Evolutionary conservation across 495 filamentous ascomycete species (phyloP).

Genomic region (Aeminium ludgeri): DNA sequence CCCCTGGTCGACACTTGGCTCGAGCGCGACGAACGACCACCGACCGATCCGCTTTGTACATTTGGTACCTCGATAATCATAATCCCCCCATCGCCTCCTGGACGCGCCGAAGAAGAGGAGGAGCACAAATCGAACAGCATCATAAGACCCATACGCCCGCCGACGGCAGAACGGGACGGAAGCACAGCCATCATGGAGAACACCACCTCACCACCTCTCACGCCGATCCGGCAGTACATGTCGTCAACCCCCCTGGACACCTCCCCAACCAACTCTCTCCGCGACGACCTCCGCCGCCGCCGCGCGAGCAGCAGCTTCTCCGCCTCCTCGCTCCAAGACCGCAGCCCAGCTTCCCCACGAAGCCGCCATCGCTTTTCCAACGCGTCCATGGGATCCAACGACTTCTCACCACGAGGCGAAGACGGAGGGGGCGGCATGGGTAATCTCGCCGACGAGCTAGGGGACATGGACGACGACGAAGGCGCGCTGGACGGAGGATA

Average conservation of each 20-base stretch:
- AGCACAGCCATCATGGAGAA: slow-evolving; percentile 1
- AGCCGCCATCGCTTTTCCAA: slow-evolving; percentile 10
- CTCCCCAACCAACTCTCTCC: slow-evolving; percentile 9
- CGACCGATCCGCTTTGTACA: too few relatives aligned
- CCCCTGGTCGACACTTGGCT: too few relatives aligned
- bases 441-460: slow-evolving; percentile 18
- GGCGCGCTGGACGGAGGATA: slow-evolving; percentile 6
- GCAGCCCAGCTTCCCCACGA: slow-evolving; percentile 7
- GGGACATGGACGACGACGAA: slow-evolving; percentile 13
- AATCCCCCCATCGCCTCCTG: too few relatives aligned
- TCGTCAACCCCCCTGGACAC: slow-evolving; percentile 11
- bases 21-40: too few relatives aligned
- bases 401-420: slow-evolving; percentile 5
- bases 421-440: slow-evolving; percentile 10
- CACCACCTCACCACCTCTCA: slow-evolving; percentile 10
- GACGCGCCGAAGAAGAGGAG: not conserved
- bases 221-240: slow-evolving; percentile 11
- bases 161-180: not conserved
- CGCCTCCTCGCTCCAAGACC: slow-evolving; percentile 10
- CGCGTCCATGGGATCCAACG: slow-evolving; percentile 12
- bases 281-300: slow-evolving; percentile 1
- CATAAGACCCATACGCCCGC: too few relatives aligned
- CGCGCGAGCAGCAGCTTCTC: slow-evolving; percentile 13
- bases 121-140: not conserved
- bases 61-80: too few relatives aligned